Evolutionary conservation across 2,329 filamentous ascomycete species (phyloP).

Genomic region (Phoma herbarum): DNA sequence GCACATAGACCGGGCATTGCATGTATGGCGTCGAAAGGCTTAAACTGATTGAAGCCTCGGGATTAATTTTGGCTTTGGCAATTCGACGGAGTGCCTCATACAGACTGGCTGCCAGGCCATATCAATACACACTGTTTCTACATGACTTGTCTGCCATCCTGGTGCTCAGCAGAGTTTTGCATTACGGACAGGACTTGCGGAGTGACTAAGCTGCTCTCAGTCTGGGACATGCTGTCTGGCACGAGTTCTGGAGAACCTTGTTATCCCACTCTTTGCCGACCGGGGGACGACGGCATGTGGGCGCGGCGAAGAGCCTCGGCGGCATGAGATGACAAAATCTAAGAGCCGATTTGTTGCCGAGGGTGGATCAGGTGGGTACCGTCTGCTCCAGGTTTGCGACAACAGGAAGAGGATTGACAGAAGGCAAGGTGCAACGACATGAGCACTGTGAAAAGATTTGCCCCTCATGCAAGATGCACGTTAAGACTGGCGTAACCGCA

Average conservation of each 20-base stretch:
- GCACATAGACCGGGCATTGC: constrained; percentile 14
- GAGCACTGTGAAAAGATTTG: not conserved
- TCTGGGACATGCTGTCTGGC: not conserved
- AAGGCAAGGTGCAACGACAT: not conserved
- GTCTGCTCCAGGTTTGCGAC: constrained; percentile 10
- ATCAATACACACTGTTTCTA: constrained; percentile 6
- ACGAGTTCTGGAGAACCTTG: constrained; percentile 13
- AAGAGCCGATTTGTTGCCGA: constrained; percentile 19
- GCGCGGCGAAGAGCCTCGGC: constrained; percentile 12
- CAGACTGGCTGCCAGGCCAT: constrained; percentile 2
- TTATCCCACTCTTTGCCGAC: constrained; percentile 18
- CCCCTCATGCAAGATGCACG: constrained; percentile 5
- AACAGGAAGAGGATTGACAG: constrained; percentile 2
- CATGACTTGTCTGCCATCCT: not conserved
- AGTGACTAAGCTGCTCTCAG: not conserved
- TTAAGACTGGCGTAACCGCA: constrained; percentile 10
- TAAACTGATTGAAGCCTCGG: not conserved
- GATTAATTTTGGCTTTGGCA: not conserved
- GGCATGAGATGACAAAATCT: constrained; percentile 10
- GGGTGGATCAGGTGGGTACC: constrained; percentile 17
- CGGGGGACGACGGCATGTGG: constrained; percentile 21
- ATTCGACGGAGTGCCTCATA: not conserved
- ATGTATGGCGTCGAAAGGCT: constrained; percentile 10
- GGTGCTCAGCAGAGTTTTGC: not conserved
- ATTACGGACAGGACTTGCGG: not conserved